Evolutionary conservation across 192 early-diverging fungal genomes (phyloP).

Genomic region (Rhizophagus clarus): DNA sequence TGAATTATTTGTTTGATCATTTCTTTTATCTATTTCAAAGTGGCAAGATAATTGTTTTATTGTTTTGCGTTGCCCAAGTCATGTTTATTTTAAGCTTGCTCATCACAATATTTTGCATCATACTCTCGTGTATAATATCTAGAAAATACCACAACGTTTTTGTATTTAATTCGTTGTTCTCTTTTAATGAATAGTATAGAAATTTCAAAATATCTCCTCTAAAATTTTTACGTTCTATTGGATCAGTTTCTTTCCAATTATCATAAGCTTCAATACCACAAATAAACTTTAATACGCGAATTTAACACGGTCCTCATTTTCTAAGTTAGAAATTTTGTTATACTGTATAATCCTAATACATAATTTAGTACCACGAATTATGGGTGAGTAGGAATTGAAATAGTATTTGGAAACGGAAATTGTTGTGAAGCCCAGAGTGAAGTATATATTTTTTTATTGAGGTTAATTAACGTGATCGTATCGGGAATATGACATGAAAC

Average conservation of each 20-base stretch:
- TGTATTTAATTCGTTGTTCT: neutral
- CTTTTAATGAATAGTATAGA: neutral
- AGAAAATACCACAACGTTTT: neutral
- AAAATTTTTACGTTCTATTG: neutral
- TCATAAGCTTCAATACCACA: neutral
- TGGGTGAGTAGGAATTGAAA: slow-evolving; percentile 54
- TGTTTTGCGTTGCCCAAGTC: slow-evolving; percentile 4
- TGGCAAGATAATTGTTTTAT: slow-evolving; percentile 16
- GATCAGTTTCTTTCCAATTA: neutral
- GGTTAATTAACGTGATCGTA: too few species aligned
- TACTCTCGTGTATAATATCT: neutral
- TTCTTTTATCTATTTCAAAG: slow-evolving; percentile 8
- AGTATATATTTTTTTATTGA: too few species aligned
- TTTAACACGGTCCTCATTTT: neutral
- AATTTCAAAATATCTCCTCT: neutral
- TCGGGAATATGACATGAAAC: too few species aligned
- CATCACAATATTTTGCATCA: slow-evolving; percentile 20
- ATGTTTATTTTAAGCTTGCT: slow-evolving; percentile 18
- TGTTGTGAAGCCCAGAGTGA: too few species aligned
- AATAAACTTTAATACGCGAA: neutral
- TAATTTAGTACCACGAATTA: slow-evolving; percentile 57
- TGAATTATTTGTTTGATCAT: slow-evolving; percentile 55
- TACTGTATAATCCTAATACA: slow-evolving; percentile 37
- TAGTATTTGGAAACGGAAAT: too few species aligned
- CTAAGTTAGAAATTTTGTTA: neutral